These are phyloP conservation scores for Fragaria vesca DNA, from an alignment of 306 rosid species.

Conservation along the genomic window DNA sequence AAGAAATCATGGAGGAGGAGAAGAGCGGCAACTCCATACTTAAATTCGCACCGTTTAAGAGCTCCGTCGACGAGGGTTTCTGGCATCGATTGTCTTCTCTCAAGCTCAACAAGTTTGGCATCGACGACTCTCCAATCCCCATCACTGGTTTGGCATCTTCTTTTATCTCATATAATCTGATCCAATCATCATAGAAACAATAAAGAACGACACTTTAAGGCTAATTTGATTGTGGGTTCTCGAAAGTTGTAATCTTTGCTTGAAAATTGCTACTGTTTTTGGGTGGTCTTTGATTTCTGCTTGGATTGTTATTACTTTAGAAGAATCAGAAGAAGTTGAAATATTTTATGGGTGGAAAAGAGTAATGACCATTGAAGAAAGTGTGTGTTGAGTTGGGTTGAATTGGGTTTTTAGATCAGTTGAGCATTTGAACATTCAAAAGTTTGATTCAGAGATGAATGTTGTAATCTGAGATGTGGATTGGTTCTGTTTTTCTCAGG, in stretches of 20 bases:
- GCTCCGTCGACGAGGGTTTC: conserved; percentile 91
- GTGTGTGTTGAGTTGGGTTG: neutral
- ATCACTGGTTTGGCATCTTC: conserved; percentile 47
- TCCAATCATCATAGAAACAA: neutral
- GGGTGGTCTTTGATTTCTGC: neutral
- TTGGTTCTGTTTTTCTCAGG: conserved; percentile 46
- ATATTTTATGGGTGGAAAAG: neutral
- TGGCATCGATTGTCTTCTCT: conserved; percentile 88
- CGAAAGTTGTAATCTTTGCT: neutral
- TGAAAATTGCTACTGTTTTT: neutral
- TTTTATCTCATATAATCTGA: neutral
- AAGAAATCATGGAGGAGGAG: conserved; percentile 32
- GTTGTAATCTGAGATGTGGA: conserved; percentile 21
- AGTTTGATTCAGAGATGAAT: neutral
- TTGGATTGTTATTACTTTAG: neutral
- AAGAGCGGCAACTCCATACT: conserved; percentile 42
- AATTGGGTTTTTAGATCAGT: neutral
- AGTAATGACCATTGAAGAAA: neutral
- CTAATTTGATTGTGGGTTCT: neutral
- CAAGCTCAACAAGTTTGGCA: conserved; percentile 95
- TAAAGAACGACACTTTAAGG: neutral
- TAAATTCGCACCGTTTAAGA: conserved; percentile 82
- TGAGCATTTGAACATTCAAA: neutral
- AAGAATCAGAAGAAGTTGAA: neutral
- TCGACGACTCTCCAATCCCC: conserved; percentile 86